Evolutionary conservation across 768 basidiomycete genomes (phyloP), one percentile per base, ranked within the genome.

Genomic region (Leucocoprinus birnbaumii): DNA sequence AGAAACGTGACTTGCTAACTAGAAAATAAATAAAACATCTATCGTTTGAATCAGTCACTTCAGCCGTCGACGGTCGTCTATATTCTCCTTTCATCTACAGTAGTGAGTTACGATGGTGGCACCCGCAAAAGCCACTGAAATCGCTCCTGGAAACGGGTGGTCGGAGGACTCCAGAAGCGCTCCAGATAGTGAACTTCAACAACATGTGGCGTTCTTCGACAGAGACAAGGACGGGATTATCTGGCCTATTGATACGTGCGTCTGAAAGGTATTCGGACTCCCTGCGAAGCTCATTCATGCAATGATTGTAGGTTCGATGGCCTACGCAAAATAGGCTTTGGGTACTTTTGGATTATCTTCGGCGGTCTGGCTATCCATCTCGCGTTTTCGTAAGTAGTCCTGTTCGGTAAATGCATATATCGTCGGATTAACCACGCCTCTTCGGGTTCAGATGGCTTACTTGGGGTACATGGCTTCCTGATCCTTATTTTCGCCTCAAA

Each of bases 321-420:
- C 13, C 27, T 44, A 7, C 41, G 51, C 35, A 21, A 45, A n/a
- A 41, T 44, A 1, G 34, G 21, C 14, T 43, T 52, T 24, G 42
- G 51, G 11, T 22, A 43, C 19, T 44, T 43, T 26, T 45, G 42
- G 21, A 35, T 42, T 3, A 4, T 34, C 9, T 1, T 43, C 1
- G 51, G 42, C 0, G 14, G 14, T 18, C 10, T 52, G 18, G 14
- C 42, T 14, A 52, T 43, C 18, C 38, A 52, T 18, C 16, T 42
- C 18, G 31, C 48, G n/a, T 48, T 48, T n/a, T 48, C 48, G 48
- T 48, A 37, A 48, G 48, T n/a, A n/a, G n/a, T n/a, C n/a, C n/a
- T n/a, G n/a, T n/a, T n/a, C n/a, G n/a, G n/a, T n/a, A n/a, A n/a
- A n/a, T n/a, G n/a, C n/a, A n/a, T n/a, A n/a, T n/a, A n/a, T n/a